Percentiles rank a stretch among this genome's conserved stretches.
phyloP scores from a whole-genome alignment of 805 yeast species.

The Zygotorulaspora sp. region DNA sequence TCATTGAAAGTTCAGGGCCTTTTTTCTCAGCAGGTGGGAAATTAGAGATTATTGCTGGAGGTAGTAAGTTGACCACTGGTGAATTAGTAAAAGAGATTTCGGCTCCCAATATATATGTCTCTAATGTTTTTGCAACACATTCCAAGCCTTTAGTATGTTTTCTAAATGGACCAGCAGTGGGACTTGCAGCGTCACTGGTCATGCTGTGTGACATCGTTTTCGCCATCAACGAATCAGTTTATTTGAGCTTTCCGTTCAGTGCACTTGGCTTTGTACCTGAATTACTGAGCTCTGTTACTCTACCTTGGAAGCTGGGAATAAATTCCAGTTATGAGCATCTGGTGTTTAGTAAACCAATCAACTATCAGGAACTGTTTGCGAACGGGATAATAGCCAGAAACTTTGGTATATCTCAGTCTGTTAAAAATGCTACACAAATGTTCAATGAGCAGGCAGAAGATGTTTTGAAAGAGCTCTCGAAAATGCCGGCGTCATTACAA shows the following conservation, averaged over 20 bases:
- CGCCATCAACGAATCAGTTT: conserved; percentile 52
- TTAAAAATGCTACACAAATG: not conserved
- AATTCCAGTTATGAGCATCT: conserved; percentile 71
- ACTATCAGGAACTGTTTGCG: conserved; percentile 47
- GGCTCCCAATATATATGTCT: conserved; percentile 62
- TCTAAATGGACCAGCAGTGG: conserved; percentile 84
- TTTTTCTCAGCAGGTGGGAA: conserved; percentile 85
- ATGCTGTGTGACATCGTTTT: conserved; percentile 71
- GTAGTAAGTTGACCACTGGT: conserved; percentile 3
- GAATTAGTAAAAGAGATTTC: conserved; percentile 49
- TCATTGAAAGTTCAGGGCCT: conserved; percentile 65
- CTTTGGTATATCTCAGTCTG: conserved; percentile 34
- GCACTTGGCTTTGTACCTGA: conserved; percentile 79
- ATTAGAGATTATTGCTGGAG: conserved; percentile 15
- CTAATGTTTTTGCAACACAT: conserved; percentile 64
- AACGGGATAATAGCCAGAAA: conserved; percentile 60
- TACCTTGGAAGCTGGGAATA: conserved; percentile 67
- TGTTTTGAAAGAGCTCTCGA: not conserved
- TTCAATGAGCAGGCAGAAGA: conserved; percentile 37
- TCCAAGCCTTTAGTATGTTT: conserved; percentile 65
- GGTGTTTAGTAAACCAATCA: conserved; percentile 60
- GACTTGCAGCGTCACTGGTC: conserved; percentile 67
- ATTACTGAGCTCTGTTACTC: conserved; percentile 66
- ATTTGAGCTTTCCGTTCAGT: conserved; percentile 71
- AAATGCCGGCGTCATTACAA: not conserved